Evolutionary conservation across 192 early-diverging fungal species (phyloP).

Genomic region (Chytriomyces sp.): DNA sequence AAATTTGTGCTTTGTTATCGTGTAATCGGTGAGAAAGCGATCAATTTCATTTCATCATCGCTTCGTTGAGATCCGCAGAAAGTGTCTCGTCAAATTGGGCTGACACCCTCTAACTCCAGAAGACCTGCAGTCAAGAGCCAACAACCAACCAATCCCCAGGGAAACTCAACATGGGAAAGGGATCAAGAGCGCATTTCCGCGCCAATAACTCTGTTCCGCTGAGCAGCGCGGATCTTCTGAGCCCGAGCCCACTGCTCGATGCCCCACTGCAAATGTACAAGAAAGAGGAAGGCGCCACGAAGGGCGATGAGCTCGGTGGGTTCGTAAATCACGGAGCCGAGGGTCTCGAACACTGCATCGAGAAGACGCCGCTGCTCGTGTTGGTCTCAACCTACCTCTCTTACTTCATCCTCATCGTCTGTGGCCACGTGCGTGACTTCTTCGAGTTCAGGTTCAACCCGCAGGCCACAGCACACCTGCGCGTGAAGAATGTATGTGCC

Average conservation of each 20-base stretch:
- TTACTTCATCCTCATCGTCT: constrained; percentile 90
- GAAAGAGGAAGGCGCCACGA: too few relatives aligned
- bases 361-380: constrained; percentile 79
- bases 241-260: background rate
- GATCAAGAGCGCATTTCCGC: constrained; percentile 37
- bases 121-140: too few relatives aligned
- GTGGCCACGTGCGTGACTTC: constrained; percentile 94
- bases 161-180: too few relatives aligned
- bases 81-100: constrained; percentile 58
- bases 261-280: too few relatives aligned
- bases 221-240: constrained; percentile 12
- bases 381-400: constrained; percentile 93
- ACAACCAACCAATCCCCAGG: too few relatives aligned
- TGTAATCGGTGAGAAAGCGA: too few relatives aligned
- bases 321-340: background rate
- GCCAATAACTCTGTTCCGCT: constrained; percentile 17
- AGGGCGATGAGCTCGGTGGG: constrained; percentile 3
- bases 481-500: constrained; percentile 37
- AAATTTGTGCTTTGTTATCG: too few relatives aligned
- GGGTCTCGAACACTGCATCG: constrained; percentile 41
- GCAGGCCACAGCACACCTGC: constrained; percentile 71
- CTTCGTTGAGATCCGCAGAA: constrained; percentile 68
- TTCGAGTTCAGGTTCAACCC: constrained; percentile 77
- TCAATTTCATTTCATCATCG: too few relatives aligned
- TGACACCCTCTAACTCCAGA: background rate